phyloP scores from a whole-genome alignment of 2,329 filamentous ascomycete species.

The Botrytis byssoidea region DNA sequence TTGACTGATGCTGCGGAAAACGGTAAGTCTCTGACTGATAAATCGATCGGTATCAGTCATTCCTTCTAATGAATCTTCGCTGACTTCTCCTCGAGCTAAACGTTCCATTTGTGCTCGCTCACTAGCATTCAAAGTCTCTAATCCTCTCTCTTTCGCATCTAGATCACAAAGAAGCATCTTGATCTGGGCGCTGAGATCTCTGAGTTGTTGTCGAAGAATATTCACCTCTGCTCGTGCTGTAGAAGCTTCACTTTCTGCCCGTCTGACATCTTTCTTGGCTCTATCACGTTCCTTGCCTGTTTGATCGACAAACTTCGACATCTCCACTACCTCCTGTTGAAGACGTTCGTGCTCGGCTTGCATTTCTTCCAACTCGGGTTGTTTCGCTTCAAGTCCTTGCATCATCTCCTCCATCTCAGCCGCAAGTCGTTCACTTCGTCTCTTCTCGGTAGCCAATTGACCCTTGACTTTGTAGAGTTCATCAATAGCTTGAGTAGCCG shows the following conservation, averaged over 20 bases:
- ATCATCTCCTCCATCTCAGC: conserved; percentile 83
- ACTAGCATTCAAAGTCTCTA: conserved; percentile 66
- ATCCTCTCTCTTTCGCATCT: conserved; percentile 76
- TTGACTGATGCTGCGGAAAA: conserved; percentile 82
- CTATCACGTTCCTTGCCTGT: conserved; percentile 77
- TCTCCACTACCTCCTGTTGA: conserved; percentile 76
- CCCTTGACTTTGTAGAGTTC: conserved; percentile 67
- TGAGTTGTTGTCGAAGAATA: conserved; percentile 80
- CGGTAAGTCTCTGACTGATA: conserved; percentile 84
- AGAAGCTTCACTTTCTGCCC: conserved; percentile 70
- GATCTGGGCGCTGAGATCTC: conserved; percentile 85
- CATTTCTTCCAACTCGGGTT: conserved; percentile 84
- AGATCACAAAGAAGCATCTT: conserved; percentile 88
- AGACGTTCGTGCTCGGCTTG: conserved; percentile 78
- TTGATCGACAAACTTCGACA: conserved; percentile 80
- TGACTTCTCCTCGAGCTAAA: conserved; percentile 72
- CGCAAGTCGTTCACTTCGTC: conserved; percentile 70
- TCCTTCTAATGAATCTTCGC: conserved; percentile 67
- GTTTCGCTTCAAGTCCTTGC: conserved; percentile 77
- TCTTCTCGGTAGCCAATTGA: conserved; percentile 70
- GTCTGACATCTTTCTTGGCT: conserved; percentile 75
- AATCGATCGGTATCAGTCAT: conserved; percentile 83
- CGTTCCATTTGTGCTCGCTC: conserved; percentile 75
- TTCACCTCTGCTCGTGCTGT: conserved; percentile 66
- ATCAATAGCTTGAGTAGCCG: conserved; percentile 62